Conservation (phyloP, 2,329 filamentous ascomycete species). For the Neurospora sp. region DNA sequence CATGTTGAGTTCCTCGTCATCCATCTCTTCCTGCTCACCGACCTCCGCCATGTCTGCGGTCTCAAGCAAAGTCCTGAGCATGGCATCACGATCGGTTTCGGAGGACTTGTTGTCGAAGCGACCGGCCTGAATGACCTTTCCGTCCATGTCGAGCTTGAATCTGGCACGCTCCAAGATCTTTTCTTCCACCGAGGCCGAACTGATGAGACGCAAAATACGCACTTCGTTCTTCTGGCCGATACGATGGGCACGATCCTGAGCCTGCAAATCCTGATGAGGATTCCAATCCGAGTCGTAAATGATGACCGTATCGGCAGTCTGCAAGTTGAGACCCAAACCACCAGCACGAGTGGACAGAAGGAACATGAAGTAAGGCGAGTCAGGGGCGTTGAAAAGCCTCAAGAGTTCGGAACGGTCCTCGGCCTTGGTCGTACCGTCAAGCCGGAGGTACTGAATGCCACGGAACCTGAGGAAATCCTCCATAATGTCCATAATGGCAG, state of each 20-base stretch:
- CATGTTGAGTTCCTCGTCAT: slow-evolving; percentile 93
- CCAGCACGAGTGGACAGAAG: slow-evolving; percentile 96
- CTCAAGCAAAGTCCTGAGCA: slow-evolving; percentile 88
- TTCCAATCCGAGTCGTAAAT: slow-evolving; percentile 99
- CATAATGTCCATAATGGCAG: slow-evolving; percentile 99
- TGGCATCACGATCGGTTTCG: slow-evolving; percentile 93
- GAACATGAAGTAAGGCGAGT: slow-evolving; percentile 95
- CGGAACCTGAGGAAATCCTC: slow-evolving; percentile 88
- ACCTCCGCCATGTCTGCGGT: slow-evolving; percentile 60
- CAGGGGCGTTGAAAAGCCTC: slow-evolving; percentile 76
- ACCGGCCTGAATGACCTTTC: slow-evolving; percentile 98
- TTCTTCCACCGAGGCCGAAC: slow-evolving; percentile 93
- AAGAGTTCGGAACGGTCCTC: slow-evolving; percentile 92
- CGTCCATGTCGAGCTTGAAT: slow-evolving; percentile 98
- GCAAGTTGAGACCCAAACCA: slow-evolving; percentile 92
- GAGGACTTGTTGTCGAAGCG: slow-evolving; percentile 99
- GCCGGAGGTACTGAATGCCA: slow-evolving; percentile 74
- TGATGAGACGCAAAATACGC: slow-evolving; percentile 89
- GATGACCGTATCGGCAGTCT: slow-evolving; percentile 97
- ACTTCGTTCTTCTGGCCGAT: slow-evolving; percentile 99
- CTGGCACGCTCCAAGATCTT: slow-evolving; percentile 96
- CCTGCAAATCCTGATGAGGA: slow-evolving; percentile 96
- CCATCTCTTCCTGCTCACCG: slow-evolving; percentile 89
- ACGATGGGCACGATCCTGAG: slow-evolving; percentile 98
- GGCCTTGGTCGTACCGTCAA: slow-evolving; percentile 95